phyloP scores from a whole-genome alignment of 2,329 filamentous ascomycete genomes.

The Fusarium sp. region DNA sequence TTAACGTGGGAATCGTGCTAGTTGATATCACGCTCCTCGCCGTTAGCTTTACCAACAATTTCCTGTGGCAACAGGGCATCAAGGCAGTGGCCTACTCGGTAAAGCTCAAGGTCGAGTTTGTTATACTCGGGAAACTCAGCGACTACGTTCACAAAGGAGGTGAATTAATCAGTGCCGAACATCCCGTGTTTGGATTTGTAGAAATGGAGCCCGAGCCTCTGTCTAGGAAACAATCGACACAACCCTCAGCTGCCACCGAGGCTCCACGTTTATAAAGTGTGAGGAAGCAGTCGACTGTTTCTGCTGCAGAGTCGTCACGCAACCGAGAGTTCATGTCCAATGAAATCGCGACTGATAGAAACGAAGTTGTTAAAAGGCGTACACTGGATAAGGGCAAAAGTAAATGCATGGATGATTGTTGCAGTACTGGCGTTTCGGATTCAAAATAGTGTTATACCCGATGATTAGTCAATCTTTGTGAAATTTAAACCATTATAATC shows the following conservation, averaged over 20 bases:
- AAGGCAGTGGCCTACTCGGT: conserved; percentile 48
- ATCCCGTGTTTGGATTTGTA: conserved; percentile 28
- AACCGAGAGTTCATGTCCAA: background rate
- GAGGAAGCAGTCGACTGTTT: conserved; percentile 12
- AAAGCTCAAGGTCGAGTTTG: conserved; percentile 50
- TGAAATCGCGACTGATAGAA: background rate
- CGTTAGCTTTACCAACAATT: conserved; percentile 44
- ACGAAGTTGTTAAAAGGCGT: conserved; percentile 7
- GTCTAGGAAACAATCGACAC: background rate
- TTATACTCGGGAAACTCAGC: conserved; percentile 47
- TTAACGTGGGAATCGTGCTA: conserved; percentile 53
- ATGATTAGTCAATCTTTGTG: background rate
- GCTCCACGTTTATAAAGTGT: background rate
- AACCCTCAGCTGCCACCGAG: background rate
- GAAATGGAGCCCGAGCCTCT: conserved; percentile 23
- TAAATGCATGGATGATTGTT: conserved; percentile 6
- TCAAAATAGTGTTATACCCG: conserved; percentile 18
- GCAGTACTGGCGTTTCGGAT: background rate
- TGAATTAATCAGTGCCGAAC: conserved; percentile 3
- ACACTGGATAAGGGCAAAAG: conserved; percentile 7
- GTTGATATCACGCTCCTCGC: conserved; percentile 51
- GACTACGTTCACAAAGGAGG: conserved; percentile 44
- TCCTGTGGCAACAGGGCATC: conserved; percentile 45
- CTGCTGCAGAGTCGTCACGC: conserved; percentile 1
- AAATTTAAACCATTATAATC: background rate